Conservation (phyloP, 108 stramenopile genomes). For the Pseudonitzschia pungens region DNA sequence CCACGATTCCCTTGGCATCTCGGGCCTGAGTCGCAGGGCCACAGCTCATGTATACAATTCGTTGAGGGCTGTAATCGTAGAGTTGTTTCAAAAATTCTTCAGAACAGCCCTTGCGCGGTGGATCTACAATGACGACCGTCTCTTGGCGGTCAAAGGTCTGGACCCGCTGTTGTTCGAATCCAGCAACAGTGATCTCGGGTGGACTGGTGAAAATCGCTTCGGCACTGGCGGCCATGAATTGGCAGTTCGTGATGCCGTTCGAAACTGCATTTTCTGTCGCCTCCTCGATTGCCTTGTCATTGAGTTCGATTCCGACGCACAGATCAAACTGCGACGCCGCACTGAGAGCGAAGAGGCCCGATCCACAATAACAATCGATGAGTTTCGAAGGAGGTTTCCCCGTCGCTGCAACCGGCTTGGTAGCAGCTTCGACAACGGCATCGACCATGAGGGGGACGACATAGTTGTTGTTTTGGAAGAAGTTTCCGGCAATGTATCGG, state of each 20-base stretch:
- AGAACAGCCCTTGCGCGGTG: constrained; percentile 94
- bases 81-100: constrained; percentile 90
- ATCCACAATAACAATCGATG: constrained; percentile 96
- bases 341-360: constrained; percentile 88
- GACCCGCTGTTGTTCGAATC: constrained; percentile 43
- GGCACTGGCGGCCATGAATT: constrained; percentile 86
- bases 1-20: constrained; percentile 85
- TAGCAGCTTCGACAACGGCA: constrained; percentile 68
- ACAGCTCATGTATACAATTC: constrained; percentile 96
- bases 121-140: constrained; percentile 94
- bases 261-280: constrained; percentile 79
- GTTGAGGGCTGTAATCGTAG: constrained; percentile 72
- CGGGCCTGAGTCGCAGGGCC: constrained; percentile 97
- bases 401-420: constrained; percentile 20
- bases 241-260: constrained; percentile 77
- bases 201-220: constrained; percentile 86
- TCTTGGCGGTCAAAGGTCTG: constrained; percentile 73
- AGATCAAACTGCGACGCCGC: constrained; percentile 74
- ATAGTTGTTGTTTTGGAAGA: constrained; percentile 97
- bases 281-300: constrained; percentile 84
- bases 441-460: constrained; percentile 90
- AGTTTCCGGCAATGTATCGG: constrained; percentile 91
- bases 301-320: constrained; percentile 95
- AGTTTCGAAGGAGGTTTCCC: constrained; percentile 55
- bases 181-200: constrained; percentile 31